Percentiles rank a stretch among this genome's conserved stretches.
These are phyloP conservation scores for Penicillium sp. DNA, from an alignment of 2,329 filamentous ascomycete species.

Conservation along the genomic window DNA sequence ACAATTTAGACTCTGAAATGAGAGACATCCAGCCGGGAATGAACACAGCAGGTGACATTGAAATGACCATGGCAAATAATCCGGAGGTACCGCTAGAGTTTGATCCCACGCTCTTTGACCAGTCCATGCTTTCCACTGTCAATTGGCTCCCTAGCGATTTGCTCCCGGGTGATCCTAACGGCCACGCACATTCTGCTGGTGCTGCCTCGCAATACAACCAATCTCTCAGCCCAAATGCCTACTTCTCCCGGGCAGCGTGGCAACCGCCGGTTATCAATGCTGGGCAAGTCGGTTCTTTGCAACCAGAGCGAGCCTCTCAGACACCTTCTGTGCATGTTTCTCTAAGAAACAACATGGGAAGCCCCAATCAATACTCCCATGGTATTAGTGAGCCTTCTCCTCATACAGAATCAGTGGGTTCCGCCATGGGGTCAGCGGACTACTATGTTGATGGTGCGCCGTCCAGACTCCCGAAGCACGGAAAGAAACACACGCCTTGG, in stretches of 20 bases:
- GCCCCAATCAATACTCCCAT: slow-evolving; percentile 18
- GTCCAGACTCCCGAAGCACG: slow-evolving; percentile 24
- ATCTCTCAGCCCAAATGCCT: slow-evolving; percentile 13
- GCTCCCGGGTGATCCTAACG: slow-evolving; percentile 16
- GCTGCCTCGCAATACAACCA: slow-evolving; percentile 18
- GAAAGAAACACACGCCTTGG: slow-evolving; percentile 19
- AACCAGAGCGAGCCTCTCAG: slow-evolving; percentile 17
- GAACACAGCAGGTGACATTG: slow-evolving; percentile 13
- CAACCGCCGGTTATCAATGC: slow-evolving; percentile 24
- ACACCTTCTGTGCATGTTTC: slow-evolving; percentile 20
- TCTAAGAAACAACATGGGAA: slow-evolving; percentile 16
- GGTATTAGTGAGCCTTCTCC: slow-evolving; percentile 22
- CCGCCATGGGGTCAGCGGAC: slow-evolving; percentile 24
- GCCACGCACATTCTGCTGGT: slow-evolving; percentile 10
- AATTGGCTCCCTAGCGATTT: slow-evolving; percentile 39
- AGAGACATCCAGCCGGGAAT: slow-evolving; percentile 10
- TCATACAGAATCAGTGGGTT: slow-evolving; percentile 17
- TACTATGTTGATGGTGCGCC: slow-evolving; percentile 28
- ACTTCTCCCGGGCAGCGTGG: slow-evolving; percentile 23
- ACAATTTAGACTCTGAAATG: slow-evolving; percentile 6
- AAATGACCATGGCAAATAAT: slow-evolving; percentile 16
- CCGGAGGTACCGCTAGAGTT: slow-evolving; percentile 22
- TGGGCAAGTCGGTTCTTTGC: slow-evolving; percentile 12
- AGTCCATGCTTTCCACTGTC: slow-evolving; percentile 28
- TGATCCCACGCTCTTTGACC: slow-evolving; percentile 25